Evolutionary conservation across 116 monocot species (phyloP).

Genomic region (Cymodocea nodosa): DNA sequence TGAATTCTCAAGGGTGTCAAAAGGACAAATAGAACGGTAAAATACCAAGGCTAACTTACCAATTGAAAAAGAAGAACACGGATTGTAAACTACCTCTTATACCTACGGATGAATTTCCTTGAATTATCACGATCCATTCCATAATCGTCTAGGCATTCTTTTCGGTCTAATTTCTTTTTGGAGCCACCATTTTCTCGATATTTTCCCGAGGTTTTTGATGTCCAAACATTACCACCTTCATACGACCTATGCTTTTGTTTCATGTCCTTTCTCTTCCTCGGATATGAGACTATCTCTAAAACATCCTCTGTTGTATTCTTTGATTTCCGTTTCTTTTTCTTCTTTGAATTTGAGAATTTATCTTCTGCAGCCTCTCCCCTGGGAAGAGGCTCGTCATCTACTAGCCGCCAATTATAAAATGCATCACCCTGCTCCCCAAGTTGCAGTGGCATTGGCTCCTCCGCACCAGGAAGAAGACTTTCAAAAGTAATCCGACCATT

Average conservation of each 20-base stretch:
- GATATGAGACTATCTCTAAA: conserved; percentile 6
- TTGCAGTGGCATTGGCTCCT: conserved; percentile 23
- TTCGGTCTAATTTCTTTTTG: not conserved
- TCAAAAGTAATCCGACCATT: conserved; percentile 38
- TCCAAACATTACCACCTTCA: not conserved
- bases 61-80: too few species aligned
- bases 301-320: conserved; percentile 3
- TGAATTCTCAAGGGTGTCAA: too few species aligned
- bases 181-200: not conserved
- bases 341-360: conserved; percentile 6
- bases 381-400: conserved; percentile 81
- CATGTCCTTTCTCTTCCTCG: conserved; percentile 20
- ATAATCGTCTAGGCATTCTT: not conserved
- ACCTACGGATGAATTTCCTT: not conserved
- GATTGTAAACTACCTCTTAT: too few species aligned
- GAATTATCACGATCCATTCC: not conserved
- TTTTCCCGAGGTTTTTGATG: not conserved
- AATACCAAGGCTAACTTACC: too few species aligned
- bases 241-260: conserved; percentile 14
- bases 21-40: too few species aligned
- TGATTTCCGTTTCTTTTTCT: conserved; percentile 18
- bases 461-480: conserved; percentile 48
- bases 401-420: conserved; percentile 55
- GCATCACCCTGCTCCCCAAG: conserved; percentile 18
- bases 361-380: conserved; percentile 27